A percentile compares a stretch with the other conserved stretches of the same genome.
phyloP scores from a whole-genome alignment of 148 eudicot genomes.

The Chenopodium berlandieri region DNA sequence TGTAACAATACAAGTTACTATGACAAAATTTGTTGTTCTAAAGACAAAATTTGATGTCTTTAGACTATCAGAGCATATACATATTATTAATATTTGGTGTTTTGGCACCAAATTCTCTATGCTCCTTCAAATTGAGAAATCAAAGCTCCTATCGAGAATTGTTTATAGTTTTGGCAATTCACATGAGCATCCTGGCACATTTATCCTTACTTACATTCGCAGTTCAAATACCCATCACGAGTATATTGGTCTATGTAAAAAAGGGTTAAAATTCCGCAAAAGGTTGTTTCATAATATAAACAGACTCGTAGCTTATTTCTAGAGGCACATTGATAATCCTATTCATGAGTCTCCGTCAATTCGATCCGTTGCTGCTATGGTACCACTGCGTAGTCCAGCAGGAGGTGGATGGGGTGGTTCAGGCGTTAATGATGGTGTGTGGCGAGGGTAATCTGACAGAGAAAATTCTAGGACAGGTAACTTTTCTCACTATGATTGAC shows the following conservation, averaged over 20 bases:
- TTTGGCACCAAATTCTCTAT: no score
- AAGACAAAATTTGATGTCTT: no score
- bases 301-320: conserved; percentile 78
- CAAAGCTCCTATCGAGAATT: conserved; percentile 62
- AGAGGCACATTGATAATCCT: conserved; percentile 87
- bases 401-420: conserved; percentile 71
- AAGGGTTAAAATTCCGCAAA: conserved; percentile 88
- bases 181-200: conserved; percentile 95
- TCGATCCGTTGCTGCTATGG: conserved; percentile 92
- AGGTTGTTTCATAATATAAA: conserved; percentile 81
- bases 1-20: no score
- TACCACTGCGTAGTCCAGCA: conserved; percentile 88
- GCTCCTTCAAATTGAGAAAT: conserved; percentile 58
- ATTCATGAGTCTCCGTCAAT: conserved; percentile 66
- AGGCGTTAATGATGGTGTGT: conserved; percentile 48
- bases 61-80: no score
- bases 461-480: conserved; percentile 67
- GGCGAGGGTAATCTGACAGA: conserved; percentile 61
- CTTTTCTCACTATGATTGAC: neutral
- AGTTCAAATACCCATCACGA: conserved; percentile 94
- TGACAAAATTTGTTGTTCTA: no score
- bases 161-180: conserved; percentile 92
- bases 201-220: conserved; percentile 78
- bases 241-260: conserved; percentile 82
- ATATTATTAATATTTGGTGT: no score